Percentiles rank a stretch among this genome's conserved stretches.
phyloP scores from a whole-genome alignment of 768 basidiomycete species.

The Obba rivulosa region DNA sequence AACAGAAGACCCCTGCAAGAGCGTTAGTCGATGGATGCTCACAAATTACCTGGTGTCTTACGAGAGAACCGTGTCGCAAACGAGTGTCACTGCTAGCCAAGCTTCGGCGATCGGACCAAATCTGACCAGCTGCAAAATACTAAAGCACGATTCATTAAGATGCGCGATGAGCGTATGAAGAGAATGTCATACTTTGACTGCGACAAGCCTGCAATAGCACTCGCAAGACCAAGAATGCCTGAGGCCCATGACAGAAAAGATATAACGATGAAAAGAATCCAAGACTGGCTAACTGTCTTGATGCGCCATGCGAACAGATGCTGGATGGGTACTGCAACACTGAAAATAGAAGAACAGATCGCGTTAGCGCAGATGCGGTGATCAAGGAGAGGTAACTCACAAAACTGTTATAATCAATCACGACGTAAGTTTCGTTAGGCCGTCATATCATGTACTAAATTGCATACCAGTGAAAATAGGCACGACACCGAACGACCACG shows the following conservation, averaged over 20 bases:
- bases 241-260: not conserved
- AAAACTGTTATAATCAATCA: no score
- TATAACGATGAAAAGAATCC: not conserved
- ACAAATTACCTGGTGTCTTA: not conserved
- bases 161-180: not conserved
- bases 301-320: conserved; percentile 7
- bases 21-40: not conserved
- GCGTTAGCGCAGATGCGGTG: not conserved
- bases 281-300: conserved; percentile 2
- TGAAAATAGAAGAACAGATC: not conserved
- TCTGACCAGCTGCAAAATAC: not conserved
- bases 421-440: no score
- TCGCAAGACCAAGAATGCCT: not conserved
- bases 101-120: not conserved
- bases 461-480: conserved; percentile 3
- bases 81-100: not conserved
- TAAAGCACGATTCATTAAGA: not conserved
- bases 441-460: no score
- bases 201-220: not conserved
- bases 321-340: conserved; percentile 1
- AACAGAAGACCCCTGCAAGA: not conserved
- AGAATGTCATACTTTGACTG: not conserved
- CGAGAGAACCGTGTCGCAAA: not conserved
- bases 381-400: no score
- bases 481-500: not conserved